These are phyloP conservation scores for Rutidosis leptorrhynchoides DNA, from an alignment of 129 eudicot genomes.

Conservation along the genomic window DNA sequence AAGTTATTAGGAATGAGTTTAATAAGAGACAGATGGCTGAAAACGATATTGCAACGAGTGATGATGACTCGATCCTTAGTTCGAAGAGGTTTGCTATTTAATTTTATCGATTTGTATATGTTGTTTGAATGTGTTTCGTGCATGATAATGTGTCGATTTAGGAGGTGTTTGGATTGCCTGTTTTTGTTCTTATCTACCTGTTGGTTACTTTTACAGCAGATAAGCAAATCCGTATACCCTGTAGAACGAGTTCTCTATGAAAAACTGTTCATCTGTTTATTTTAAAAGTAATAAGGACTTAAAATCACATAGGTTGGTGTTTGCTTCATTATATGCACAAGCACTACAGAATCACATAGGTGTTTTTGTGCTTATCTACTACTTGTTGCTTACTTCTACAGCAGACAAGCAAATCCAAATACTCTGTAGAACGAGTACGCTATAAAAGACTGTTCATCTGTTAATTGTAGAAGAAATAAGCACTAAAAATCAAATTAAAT, in stretches of 20 bases:
- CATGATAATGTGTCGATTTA: background rate
- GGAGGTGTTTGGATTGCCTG: background rate
- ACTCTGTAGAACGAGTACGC: too few relatives aligned
- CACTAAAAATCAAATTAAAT: too few relatives aligned
- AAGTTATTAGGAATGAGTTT: slow-evolving; percentile 60
- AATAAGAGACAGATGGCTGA: slow-evolving; percentile 43
- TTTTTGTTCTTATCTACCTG: background rate
- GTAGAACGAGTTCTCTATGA: too few relatives aligned
- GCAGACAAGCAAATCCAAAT: too few relatives aligned
- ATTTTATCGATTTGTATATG: slow-evolving; percentile 10
- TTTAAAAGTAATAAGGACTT: background rate
- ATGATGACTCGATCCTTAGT: slow-evolving; percentile 60
- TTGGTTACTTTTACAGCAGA: background rate
- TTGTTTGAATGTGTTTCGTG: background rate
- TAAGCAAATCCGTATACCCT: background rate
- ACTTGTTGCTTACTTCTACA: too few relatives aligned
- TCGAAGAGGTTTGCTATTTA: slow-evolving; percentile 46
- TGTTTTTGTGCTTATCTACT: too few relatives aligned
- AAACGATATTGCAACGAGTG: slow-evolving; percentile 15
- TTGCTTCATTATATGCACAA: too few relatives aligned
- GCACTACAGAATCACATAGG: too few relatives aligned
- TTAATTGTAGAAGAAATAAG: too few relatives aligned
- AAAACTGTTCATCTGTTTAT: background rate
- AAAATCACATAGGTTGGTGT: background rate
- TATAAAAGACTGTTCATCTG: too few relatives aligned